Conservation (phyloP, 225 moss, liverwort and hornwort genomes). For the Physcomitrellopsis africana region DNA sequence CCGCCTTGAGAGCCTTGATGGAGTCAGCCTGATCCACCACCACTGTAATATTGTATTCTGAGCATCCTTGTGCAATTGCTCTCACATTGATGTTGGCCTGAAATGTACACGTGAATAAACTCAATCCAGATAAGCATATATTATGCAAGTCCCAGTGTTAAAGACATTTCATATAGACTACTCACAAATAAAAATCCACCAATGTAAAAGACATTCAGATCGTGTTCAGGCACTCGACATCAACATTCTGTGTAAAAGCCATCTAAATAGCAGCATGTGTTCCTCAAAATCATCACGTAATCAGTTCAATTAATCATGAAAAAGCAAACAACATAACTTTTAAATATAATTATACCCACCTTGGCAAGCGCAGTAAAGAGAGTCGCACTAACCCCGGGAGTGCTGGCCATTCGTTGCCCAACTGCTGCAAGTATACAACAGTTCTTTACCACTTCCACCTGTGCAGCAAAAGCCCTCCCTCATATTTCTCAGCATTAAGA, state of each 20-base stretch:
- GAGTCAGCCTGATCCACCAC: slow-evolving; percentile 95
- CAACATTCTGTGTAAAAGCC: not conserved
- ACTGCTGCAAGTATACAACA: slow-evolving; percentile 96
- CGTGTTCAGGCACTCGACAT: not conserved
- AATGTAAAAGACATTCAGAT: not conserved
- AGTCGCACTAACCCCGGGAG: slow-evolving; percentile 98
- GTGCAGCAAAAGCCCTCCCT: slow-evolving; percentile 13
- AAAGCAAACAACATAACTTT: slow-evolving; percentile 1
- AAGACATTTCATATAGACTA: not conserved
- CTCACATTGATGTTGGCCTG: slow-evolving; percentile 99
- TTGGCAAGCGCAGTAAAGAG: slow-evolving; percentile 97
- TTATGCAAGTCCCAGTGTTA: not conserved
- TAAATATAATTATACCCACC: slow-evolving; percentile 40
- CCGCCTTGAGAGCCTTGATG: slow-evolving; percentile 88
- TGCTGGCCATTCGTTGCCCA: slow-evolving; percentile 99
- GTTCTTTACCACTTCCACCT: slow-evolving; percentile 85
- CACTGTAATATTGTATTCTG: slow-evolving; percentile 98
- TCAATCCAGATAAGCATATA: slow-evolving; percentile 6
- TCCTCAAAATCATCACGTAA: not conserved
- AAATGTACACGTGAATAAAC: slow-evolving; percentile 26
- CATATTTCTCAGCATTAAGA: not conserved
- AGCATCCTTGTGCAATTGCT: slow-evolving; percentile 99
- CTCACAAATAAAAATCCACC: not conserved
- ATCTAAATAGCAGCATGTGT: slow-evolving; percentile 14
- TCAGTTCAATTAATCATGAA: not conserved